phyloP scores from a whole-genome alignment of 1,284 basidiomycete genomes.

The Tilletia walkeri region DNA sequence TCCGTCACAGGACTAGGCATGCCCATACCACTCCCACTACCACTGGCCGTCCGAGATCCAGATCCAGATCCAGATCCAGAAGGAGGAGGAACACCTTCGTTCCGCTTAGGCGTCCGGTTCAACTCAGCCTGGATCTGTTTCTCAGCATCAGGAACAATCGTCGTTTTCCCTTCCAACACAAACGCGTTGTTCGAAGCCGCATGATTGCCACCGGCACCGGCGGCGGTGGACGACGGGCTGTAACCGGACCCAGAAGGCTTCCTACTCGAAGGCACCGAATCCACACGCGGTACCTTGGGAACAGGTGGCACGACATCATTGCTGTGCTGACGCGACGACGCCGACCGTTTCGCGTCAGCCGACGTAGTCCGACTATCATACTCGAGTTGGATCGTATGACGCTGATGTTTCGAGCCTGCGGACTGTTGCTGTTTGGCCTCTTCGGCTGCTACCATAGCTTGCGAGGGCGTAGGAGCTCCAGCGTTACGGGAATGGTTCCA shows the following conservation, averaged over 20 bases:
- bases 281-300: slow-evolving; percentile 18
- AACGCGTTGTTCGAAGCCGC: not conserved
- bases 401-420: slow-evolving; percentile 42
- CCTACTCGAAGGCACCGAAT: not conserved
- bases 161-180: slow-evolving; percentile 13
- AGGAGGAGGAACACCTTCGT: not conserved
- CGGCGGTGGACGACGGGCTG: no score
- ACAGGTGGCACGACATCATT: slow-evolving; percentile 13
- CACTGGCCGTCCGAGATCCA: not conserved
- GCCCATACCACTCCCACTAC: not conserved
- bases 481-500: not conserved
- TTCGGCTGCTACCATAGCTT: not conserved
- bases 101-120: not conserved
- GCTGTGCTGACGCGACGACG: not conserved
- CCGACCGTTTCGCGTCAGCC: slow-evolving; percentile 19
- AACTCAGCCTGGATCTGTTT: slow-evolving; percentile 16
- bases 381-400: slow-evolving; percentile 52
- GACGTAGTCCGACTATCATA: slow-evolving; percentile 27
- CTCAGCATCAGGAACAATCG: slow-evolving; percentile 8
- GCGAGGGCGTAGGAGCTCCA: not conserved
- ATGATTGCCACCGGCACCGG: no score
- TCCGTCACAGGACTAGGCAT: not conserved
- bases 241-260: not conserved
- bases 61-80: not conserved
- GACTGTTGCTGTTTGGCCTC: slow-evolving; percentile 13